Evolutionary conservation across 306 rosid genomes (phyloP).

Genomic region (Vicia villosa): DNA sequence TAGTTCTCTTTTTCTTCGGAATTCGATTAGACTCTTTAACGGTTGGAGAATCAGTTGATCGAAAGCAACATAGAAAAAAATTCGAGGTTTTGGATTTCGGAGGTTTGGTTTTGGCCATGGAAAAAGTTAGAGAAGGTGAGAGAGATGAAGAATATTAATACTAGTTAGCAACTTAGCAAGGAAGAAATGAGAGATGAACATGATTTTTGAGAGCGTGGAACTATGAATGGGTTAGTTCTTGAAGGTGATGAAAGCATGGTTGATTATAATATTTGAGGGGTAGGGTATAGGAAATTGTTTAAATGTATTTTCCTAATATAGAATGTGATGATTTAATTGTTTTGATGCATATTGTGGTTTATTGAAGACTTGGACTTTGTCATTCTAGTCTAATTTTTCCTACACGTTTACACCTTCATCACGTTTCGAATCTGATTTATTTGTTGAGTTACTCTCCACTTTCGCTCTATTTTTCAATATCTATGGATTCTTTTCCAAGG

Average conservation of each 20-base stretch:
- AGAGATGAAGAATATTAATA: neutral
- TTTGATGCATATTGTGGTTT: conserved; percentile 28
- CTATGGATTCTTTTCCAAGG: neutral
- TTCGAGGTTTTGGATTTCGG: conserved; percentile 33
- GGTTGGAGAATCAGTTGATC: conserved; percentile 16
- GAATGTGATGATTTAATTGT: conserved; percentile 19
- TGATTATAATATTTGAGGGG: conserved; percentile 25
- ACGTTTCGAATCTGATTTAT: conserved; percentile 33
- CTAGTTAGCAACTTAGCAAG: neutral
- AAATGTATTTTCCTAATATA: neutral
- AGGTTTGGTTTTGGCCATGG: conserved; percentile 58
- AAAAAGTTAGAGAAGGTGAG: conserved; percentile 16
- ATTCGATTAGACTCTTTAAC: neutral
- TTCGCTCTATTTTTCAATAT: neutral
- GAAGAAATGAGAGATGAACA: neutral
- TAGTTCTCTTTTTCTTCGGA: conserved; percentile 9
- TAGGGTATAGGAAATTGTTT: conserved; percentile 11
- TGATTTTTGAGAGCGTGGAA: conserved; percentile 8
- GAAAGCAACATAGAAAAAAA: conserved; percentile 53
- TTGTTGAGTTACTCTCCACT: neutral
- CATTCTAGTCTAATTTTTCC: conserved; percentile 13
- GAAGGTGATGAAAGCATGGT: conserved; percentile 31
- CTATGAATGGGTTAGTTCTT: neutral
- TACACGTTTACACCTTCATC: conserved; percentile 42
- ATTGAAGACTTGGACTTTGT: conserved; percentile 49